These are phyloP conservation scores for Mycena chlorophos DNA, from an alignment of 768 basidiomycete species.

Conservation along the genomic window DNA sequence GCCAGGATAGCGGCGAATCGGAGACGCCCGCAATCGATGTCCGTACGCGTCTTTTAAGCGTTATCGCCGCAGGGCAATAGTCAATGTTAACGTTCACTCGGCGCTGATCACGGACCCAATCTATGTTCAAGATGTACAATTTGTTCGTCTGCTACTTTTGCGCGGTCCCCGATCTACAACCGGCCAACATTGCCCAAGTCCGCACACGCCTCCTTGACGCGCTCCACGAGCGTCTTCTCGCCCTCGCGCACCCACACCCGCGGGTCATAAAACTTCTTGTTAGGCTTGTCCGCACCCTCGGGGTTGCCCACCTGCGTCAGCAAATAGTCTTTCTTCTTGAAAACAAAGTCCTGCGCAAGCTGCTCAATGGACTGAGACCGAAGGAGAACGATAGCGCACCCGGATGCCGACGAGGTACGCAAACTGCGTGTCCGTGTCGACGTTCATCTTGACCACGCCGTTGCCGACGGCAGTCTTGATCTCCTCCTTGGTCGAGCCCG, in stretches of 20 bases:
- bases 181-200: conserved; percentile 68
- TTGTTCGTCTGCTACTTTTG: neutral
- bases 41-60: no score
- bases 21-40: no score
- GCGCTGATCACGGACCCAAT: neutral
- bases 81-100: neutral
- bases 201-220: conserved; percentile 90
- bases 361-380: neutral
- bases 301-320: conserved; percentile 94
- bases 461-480: conserved; percentile 87
- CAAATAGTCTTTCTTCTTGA: conserved; percentile 85
- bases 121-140: neutral
- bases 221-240: conserved; percentile 84
- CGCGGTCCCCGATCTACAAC: neutral
- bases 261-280: conserved; percentile 99
- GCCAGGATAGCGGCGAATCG: neutral
- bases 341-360: conserved; percentile 70
- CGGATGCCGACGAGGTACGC: conserved; percentile 88
- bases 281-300: conserved; percentile 94
- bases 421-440: conserved; percentile 92
- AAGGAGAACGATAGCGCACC: conserved; percentile 39
- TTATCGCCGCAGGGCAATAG: no score
- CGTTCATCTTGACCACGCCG: conserved; percentile 99
- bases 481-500: conserved; percentile 95
- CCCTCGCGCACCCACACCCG: conserved; percentile 99